Conservation (phyloP, 176 grass and related monocot species). For the Cocos nucifera region DNA sequence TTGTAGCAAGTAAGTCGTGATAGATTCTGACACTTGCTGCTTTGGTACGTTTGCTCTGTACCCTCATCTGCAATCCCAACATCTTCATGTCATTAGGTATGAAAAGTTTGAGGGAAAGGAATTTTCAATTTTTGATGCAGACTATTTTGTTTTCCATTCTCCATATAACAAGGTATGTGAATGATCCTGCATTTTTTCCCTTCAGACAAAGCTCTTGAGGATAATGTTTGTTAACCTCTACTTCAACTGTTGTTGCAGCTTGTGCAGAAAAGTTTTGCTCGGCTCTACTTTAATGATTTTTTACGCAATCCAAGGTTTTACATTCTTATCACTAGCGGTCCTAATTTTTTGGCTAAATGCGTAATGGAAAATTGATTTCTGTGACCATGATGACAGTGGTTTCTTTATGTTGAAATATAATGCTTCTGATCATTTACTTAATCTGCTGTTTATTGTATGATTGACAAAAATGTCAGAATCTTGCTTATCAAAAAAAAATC, state of each 20-base stretch:
- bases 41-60: not conserved
- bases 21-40: not conserved
- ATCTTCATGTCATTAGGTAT: constrained; percentile 37
- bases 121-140: constrained; percentile 73
- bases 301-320: constrained; percentile 71
- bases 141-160: constrained; percentile 96
- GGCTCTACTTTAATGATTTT: constrained; percentile 85
- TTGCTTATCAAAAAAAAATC: too few species aligned
- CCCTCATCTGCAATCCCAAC: not conserved
- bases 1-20: constrained; percentile 61
- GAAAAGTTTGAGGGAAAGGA: constrained; percentile 63
- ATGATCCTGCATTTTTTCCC: too few species aligned
- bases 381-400: too few species aligned
- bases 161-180: constrained; percentile 84
- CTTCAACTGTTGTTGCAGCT: constrained; percentile 37
- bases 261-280: constrained; percentile 92
- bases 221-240: too few species aligned
- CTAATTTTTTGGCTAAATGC: not conserved
- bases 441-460: too few species aligned
- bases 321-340: not conserved
- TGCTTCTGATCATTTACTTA: too few species aligned
- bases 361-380: too few species aligned
- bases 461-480: too few species aligned
- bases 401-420: too few species aligned
- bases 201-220: too few species aligned